These are phyloP conservation scores for Beauveria brongniartii DNA, from an alignment of 2,329 filamentous ascomycete species.

Conservation along the genomic window DNA sequence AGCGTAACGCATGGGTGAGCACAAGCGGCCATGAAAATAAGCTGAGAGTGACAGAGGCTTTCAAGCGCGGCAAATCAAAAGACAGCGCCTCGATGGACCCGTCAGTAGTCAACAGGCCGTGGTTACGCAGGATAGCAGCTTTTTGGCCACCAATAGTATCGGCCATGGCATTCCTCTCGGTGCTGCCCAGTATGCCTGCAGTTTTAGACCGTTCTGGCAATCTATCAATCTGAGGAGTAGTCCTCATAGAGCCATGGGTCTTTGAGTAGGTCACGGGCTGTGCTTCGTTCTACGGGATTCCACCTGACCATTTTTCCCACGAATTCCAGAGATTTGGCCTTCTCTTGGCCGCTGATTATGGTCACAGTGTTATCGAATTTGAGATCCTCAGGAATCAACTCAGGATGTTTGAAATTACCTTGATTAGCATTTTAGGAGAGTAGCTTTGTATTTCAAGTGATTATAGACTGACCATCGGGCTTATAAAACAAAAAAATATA, in stretches of 20 bases:
- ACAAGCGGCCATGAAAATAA: conserved; percentile 51
- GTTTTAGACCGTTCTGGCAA: too few relatives aligned
- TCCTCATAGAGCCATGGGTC: background rate
- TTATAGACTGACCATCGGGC: background rate
- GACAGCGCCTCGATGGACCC: conserved; percentile 41
- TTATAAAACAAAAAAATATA: background rate
- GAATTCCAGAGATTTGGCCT: background rate
- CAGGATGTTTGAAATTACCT: background rate
- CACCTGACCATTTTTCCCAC: background rate
- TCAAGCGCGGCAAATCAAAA: conserved; percentile 48
- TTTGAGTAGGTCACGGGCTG: background rate
- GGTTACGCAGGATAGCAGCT: conserved; percentile 45
- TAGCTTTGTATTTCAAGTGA: background rate
- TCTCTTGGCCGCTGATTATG: background rate
- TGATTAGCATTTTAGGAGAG: background rate
- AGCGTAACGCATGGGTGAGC: conserved; percentile 52
- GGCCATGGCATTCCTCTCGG: conserved; percentile 43
- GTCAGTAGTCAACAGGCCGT: conserved; percentile 45
- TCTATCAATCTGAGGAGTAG: too few relatives aligned
- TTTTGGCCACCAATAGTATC: conserved; percentile 38
- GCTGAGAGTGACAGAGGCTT: conserved; percentile 38
- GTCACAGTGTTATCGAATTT: background rate
- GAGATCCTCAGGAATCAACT: background rate
- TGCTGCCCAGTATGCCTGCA: conserved; percentile 32
- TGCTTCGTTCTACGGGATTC: background rate